Base-by-base conservation (phyloP, 805 yeast genomes). In the Ascoidea asiatica region DNA sequence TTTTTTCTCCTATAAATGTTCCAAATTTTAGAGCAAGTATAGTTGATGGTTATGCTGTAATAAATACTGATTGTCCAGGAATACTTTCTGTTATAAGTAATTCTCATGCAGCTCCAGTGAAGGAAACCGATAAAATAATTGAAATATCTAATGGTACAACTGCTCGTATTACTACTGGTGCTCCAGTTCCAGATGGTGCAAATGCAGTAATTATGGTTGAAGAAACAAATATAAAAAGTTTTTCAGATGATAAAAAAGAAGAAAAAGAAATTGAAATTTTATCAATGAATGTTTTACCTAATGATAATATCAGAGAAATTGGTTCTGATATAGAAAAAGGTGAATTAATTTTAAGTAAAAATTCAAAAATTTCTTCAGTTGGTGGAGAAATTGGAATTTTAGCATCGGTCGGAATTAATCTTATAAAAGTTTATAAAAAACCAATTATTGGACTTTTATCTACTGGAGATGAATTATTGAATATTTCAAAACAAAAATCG, bases 11-110 rank as follows among this genome's bases (percentile, higher is more conserved):
- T 0, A 49, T 58, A 1, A 56, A 63, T 44, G 73, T 72, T 11
- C 79, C 79, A 0, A 59, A 63, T 17, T 73, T 70, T 55, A 52
- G 72, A n/a, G 77, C 79, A 2, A 67, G 75, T 46, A 70, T 73
- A 21, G 78, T 73, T 4, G 79, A 73, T 50, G 79, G 79, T 0
- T 73, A 73, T 49, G 78, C 79, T 1, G 73, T 72, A 1, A 46
- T 58, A 4, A 63, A 64, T 46, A 43, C 62, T 0, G 76, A 69
- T 50, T 70, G 75, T 7, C 69, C 75, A 0, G 75, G 72, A 1
- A 52, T 54, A 0, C 67, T 66, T 44, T 66, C 66, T 0, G 65
- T 73, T 5, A 64, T 61, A 0, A 47, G 60, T 2, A 56, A 67
- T 5, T 65, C 73, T 1, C 73, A 67, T 54, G 75, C 75, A 17